These are phyloP conservation scores for Styphnolobium japonicum DNA, from an alignment of 306 rosid species.

Conservation along the genomic window DNA sequence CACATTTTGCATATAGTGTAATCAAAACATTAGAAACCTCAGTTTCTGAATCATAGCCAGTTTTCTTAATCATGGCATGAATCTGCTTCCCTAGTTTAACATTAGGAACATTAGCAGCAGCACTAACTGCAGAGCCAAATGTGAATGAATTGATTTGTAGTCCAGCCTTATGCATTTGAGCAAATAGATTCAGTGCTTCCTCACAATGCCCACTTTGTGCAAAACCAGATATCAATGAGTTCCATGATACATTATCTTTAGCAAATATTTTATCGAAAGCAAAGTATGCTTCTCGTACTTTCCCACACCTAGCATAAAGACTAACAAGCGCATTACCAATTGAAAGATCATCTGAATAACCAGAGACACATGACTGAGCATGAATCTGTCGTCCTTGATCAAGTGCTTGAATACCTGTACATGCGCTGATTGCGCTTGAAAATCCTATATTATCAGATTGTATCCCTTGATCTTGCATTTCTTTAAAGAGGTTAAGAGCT, in stretches of 20 bases:
- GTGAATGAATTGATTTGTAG: conserved; percentile 68
- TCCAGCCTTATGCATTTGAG: conserved; percentile 58
- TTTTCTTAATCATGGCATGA: conserved; percentile 71
- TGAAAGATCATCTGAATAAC: conserved; percentile 70
- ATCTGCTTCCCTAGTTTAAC: conserved; percentile 67
- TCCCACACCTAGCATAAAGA: conserved; percentile 84
- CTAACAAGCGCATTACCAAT: conserved; percentile 80
- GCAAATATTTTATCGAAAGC: conserved; percentile 58
- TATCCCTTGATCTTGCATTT: conserved; percentile 70
- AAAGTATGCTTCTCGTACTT: conserved; percentile 56
- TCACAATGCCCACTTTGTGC: conserved; percentile 72
- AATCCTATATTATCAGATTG: conserved; percentile 73
- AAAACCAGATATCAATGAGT: conserved; percentile 77
- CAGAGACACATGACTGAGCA: conserved; percentile 66
- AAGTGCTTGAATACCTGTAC: conserved; percentile 76
- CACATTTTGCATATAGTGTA: conserved; percentile 82
- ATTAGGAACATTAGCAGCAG: conserved; percentile 72
- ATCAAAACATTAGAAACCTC: conserved; percentile 86
- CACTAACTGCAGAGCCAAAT: conserved; percentile 76
- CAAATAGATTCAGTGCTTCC: conserved; percentile 70
- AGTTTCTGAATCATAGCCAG: conserved; percentile 65
- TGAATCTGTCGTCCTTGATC: conserved; percentile 80
- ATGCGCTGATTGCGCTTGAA: conserved; percentile 82
- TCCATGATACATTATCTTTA: conserved; percentile 77
- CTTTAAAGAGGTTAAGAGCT: conserved; percentile 70